These are phyloP conservation scores for Scutellaria barbata DNA, from an alignment of 257 asterid species.

Conservation along the genomic window DNA sequence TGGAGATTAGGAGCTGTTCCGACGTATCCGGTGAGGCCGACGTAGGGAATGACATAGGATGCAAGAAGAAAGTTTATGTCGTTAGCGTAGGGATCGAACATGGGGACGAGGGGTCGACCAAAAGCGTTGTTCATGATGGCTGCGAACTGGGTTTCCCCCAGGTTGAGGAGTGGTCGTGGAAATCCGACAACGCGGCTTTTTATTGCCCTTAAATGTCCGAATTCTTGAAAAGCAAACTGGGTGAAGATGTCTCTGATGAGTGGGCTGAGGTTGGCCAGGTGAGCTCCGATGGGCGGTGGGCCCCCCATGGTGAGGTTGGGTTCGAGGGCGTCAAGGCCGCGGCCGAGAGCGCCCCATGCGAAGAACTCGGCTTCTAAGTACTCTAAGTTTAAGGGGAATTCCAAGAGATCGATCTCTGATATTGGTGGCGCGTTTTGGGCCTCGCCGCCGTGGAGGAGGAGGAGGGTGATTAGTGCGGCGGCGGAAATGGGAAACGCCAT, in stretches of 20 bases:
- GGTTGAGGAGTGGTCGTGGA: constrained; percentile 72
- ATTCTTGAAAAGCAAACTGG: constrained; percentile 84
- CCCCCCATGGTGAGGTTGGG: constrained; percentile 66
- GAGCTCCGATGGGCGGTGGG: constrained; percentile 65
- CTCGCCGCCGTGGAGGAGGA: constrained; percentile 15
- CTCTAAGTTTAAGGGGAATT: constrained; percentile 78
- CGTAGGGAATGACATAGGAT: constrained; percentile 72
- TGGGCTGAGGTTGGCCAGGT: constrained; percentile 55
- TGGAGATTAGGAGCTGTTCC: constrained; percentile 77
- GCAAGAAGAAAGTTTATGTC: constrained; percentile 82
- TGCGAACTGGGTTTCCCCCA: constrained; percentile 63
- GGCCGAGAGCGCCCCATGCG: constrained; percentile 66
- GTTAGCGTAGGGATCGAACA: constrained; percentile 82
- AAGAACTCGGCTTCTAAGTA: constrained; percentile 85
- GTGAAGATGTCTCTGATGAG: constrained; percentile 56
- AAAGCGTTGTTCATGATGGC: constrained; percentile 62
- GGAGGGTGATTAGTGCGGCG: constrained; percentile 24
- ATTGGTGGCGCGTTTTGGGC: constrained; percentile 28
- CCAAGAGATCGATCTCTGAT: constrained; percentile 59
- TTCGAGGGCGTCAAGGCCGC: constrained; percentile 57
- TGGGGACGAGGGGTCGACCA: constrained; percentile 53
- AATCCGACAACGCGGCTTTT: constrained; percentile 66
- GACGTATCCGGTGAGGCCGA: constrained; percentile 93
- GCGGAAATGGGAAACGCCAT: constrained; percentile 36
- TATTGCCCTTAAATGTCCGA: constrained; percentile 92